Percentiles rank a stretch among this genome's conserved stretches.
Evolutionary conservation across 2,329 filamentous ascomycete species (phyloP).

Genomic region (Fusarium penzigii): DNA sequence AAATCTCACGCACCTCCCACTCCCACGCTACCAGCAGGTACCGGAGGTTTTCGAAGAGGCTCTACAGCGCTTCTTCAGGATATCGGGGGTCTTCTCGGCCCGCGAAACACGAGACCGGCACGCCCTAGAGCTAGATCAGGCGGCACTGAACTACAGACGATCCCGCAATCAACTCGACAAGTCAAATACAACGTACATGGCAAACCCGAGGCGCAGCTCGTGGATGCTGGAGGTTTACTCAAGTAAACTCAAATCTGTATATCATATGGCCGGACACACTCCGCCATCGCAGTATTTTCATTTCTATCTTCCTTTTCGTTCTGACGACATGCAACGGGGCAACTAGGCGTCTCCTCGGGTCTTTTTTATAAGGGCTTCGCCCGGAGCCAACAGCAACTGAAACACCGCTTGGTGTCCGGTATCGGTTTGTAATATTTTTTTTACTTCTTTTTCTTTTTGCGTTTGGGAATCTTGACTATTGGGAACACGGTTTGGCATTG

Average conservation of each 20-base stretch:
- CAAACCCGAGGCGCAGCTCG: slow-evolving; percentile 36
- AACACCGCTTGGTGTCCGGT: not conserved
- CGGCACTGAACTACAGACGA: slow-evolving; percentile 47
- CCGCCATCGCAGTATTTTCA: not conserved
- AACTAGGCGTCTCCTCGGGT: not conserved
- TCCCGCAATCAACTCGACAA: slow-evolving; percentile 44
- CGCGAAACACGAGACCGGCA: slow-evolving; percentile 37
- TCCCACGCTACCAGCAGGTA: slow-evolving; percentile 46
- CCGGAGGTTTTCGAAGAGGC: slow-evolving; percentile 50
- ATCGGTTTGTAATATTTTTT: slow-evolving; percentile 1
- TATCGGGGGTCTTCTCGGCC: slow-evolving; percentile 53
- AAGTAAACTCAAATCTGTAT: slow-evolving; percentile 20
- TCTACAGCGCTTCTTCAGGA: slow-evolving; percentile 62
- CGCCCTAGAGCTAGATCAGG: slow-evolving; percentile 34
- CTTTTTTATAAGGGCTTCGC: not conserved
- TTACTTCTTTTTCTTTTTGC: slow-evolving; percentile 10
- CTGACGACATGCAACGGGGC: not conserved
- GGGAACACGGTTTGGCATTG: slow-evolving; percentile 14
- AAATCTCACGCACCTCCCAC: slow-evolving; percentile 40
- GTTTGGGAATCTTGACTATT: slow-evolving; percentile 1
- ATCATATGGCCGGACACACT: not conserved
- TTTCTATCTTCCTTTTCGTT: not conserved
- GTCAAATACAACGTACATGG: slow-evolving; percentile 33
- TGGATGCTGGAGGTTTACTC: slow-evolving; percentile 44
- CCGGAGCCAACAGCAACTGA: not conserved